A percentile compares a stretch with the other conserved stretches of the same genome.
Conservation (phyloP, 1,139 yeast genomes). For the Taiozyma onychis region DNA sequence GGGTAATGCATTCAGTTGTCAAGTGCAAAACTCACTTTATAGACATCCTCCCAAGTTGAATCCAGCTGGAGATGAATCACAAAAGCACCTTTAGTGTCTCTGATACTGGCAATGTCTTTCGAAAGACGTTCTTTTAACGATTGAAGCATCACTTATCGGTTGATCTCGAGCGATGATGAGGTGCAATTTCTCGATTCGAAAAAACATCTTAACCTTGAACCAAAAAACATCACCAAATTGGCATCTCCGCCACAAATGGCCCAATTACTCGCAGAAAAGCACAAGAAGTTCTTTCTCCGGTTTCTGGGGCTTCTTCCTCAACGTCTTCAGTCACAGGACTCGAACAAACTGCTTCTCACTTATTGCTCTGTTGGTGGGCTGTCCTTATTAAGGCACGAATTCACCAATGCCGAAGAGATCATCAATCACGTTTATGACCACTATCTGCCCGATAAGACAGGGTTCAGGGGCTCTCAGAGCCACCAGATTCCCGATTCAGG, state of each 20-base stretch:
- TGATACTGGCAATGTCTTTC: not conserved
- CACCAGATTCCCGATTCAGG: slow-evolving; percentile 26
- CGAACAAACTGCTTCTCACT: slow-evolving; percentile 58
- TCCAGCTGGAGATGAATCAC: not conserved
- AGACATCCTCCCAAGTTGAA: not conserved
- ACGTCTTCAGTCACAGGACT: slow-evolving; percentile 50
- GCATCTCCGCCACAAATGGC: not conserved
- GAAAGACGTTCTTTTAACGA: not conserved
- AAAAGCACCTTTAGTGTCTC: not conserved
- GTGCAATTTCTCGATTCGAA: not conserved
- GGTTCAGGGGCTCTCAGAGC: slow-evolving; percentile 52
- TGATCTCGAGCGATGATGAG: not conserved
- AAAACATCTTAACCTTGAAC: not conserved
- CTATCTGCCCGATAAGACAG: slow-evolving; percentile 36
- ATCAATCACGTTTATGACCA: slow-evolving; percentile 45
- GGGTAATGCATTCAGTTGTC: not conserved
- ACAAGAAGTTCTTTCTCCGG: not conserved
- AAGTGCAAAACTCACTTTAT: not conserved
- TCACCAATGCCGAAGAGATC: slow-evolving; percentile 29
- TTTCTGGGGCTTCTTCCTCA: slow-evolving; percentile 44
- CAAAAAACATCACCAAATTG: not conserved
- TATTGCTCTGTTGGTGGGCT: slow-evolving; percentile 67
- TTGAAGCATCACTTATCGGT: not conserved
- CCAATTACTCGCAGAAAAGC: not conserved
- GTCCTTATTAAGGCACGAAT: slow-evolving; percentile 40